These are phyloP conservation scores for Papiliotrema fonsecae DNA, from an alignment of 1,284 basidiomycete genomes.

Conservation along the genomic window DNA sequence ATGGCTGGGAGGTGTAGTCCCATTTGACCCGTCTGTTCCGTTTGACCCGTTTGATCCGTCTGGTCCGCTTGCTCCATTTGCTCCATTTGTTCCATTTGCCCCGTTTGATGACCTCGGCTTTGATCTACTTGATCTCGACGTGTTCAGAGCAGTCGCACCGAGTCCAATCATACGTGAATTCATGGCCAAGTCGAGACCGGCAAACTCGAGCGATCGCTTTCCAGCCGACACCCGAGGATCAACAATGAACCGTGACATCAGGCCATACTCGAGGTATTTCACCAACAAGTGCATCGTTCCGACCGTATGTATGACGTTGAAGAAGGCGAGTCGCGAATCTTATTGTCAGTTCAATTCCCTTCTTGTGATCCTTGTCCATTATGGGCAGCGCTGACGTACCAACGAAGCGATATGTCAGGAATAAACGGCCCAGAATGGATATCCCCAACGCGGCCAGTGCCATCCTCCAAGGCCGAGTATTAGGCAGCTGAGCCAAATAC, in stretches of 20 bases:
- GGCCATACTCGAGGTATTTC: slow-evolving; percentile 33
- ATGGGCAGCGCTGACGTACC: neutral
- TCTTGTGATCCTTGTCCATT: neutral
- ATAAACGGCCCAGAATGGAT: slow-evolving; percentile 14
- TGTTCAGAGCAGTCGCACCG: slow-evolving; percentile 16
- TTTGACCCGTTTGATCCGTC: too few relatives aligned
- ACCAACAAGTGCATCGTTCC: slow-evolving; percentile 25
- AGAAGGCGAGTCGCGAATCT: slow-evolving; percentile 31
- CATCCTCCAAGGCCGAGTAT: slow-evolving; percentile 17
- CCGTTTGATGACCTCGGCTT: neutral
- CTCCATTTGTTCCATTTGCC: neutral
- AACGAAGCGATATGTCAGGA: slow-evolving; percentile 22
- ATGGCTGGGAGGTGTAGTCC: too few relatives aligned
- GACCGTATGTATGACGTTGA: slow-evolving; percentile 32
- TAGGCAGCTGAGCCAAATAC: slow-evolving; percentile 22
- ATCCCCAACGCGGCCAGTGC: slow-evolving; percentile 20
- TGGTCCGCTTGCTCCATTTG: too few relatives aligned
- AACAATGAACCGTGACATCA: slow-evolving; percentile 21
- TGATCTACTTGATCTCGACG: neutral
- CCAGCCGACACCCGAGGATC: slow-evolving; percentile 31
- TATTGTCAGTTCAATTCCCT: neutral
- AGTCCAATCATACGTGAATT: slow-evolving; percentile 39
- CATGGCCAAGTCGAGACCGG: slow-evolving; percentile 27
- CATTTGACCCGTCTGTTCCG: too few relatives aligned
- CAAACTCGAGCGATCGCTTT: slow-evolving; percentile 11